Conservation (phyloP, 768 basidiomycete species). For the Suillus subluteus region DNA sequence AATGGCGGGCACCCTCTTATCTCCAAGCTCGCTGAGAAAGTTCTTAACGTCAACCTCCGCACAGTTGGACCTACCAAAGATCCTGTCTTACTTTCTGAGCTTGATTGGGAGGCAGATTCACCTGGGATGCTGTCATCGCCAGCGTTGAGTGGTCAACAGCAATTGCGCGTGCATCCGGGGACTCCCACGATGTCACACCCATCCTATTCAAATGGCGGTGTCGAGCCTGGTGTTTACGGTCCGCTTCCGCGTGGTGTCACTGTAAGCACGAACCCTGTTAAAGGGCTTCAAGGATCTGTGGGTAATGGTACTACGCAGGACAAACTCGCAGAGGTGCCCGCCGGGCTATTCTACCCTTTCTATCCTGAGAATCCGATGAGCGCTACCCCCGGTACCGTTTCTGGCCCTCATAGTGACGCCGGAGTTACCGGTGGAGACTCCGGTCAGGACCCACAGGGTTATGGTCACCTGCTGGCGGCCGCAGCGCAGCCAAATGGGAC, state of each 20-base stretch:
- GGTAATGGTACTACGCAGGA: slow-evolving; percentile 27
- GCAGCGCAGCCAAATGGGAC: slow-evolving; percentile 59
- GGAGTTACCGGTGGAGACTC: slow-evolving; percentile 23
- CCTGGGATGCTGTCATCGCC: slow-evolving; percentile 29
- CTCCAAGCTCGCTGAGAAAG: slow-evolving; percentile 78
- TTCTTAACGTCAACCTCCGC: slow-evolving; percentile 75
- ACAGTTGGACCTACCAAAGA: slow-evolving; percentile 46
- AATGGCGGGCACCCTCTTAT: slow-evolving; percentile 85
- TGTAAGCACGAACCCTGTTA: slow-evolving; percentile 35
- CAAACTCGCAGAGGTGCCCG: slow-evolving; percentile 67
- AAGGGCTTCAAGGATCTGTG: slow-evolving; percentile 28
- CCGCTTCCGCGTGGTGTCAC: slow-evolving; percentile 24
- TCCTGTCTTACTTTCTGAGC: slow-evolving; percentile 46
- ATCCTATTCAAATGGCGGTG: slow-evolving; percentile 36
- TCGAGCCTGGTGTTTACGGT: slow-evolving; percentile 31
- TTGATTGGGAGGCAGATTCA: slow-evolving; percentile 50
- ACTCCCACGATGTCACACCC: slow-evolving; percentile 42
- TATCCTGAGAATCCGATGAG: slow-evolving; percentile 58
- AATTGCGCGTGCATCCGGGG: slow-evolving; percentile 32
- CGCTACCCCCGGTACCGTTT: slow-evolving; percentile 18
- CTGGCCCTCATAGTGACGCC: slow-evolving; percentile 22
- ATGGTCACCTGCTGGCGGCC: slow-evolving; percentile 57
- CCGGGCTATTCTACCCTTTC: slow-evolving; percentile 77
- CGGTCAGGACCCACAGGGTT: slow-evolving; percentile 40
- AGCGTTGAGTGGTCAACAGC: slow-evolving; percentile 29